Base-by-base conservation (phyloP, 352 stramenopile genomes). In the Globisporangium spinosum region DNA sequence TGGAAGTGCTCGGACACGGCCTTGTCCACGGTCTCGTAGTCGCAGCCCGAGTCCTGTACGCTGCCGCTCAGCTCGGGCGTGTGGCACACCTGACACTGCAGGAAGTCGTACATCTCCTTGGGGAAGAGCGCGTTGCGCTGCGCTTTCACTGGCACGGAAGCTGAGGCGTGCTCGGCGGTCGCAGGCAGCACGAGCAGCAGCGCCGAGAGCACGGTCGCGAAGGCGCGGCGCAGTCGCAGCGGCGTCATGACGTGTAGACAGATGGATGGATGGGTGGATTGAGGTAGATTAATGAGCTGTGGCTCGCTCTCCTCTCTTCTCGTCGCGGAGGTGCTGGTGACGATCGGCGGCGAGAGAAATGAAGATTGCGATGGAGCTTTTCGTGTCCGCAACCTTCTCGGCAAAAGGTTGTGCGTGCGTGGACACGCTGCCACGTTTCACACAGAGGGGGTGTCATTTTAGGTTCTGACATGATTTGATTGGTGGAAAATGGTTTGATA, bases 11-110 rank as follows among this genome's bases (percentile, higher is more conserved):
- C 73, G 35, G 78, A 79, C 40, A 92, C 89, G 1, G 87, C 87
- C 63, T 89, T 91, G 70, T 94, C 82, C 60, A 96, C 89, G 6
- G 83, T 94, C 72, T 94, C 79, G 72, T 90, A 94, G 74, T 94
- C 80, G 72, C 87, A 96, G 8, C 80, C 87, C 29, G 87, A 94
- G 75, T 96, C 89, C 62, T 83, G 77, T 34, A 96, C 87, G 60
- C 82, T 94, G 62, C 88, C 88, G 23, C 73, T 89, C 49, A 94
- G 82, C 66, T 93, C 85, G 23, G 85, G 87, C 23, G 87, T 94
- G 70, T 89, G 75, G 64, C 87, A 94, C 62, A 94, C 85, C 53
- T 90, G 83, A 65, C 84, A 93, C 69, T 94, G 87, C 29, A 94
- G 57, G 57, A 78, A 90, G 54, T 91, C 85, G 51, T 89, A 76